phyloP scores from a whole-genome alignment of 169 alveolate species.

The Perkinsus marinus region DNA sequence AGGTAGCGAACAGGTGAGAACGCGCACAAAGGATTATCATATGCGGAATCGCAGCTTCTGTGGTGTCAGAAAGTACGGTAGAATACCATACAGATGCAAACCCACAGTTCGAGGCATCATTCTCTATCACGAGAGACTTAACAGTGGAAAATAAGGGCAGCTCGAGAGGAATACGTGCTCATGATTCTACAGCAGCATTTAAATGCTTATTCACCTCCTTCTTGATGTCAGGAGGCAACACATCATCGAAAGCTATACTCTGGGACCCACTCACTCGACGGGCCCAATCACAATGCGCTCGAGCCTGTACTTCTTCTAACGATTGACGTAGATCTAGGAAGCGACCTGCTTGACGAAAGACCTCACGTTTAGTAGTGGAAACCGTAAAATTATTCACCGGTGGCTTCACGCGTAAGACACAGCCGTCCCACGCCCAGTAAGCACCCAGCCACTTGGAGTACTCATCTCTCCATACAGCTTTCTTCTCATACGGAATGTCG shows the following conservation, averaged over 20 bases:
- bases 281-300: neutral
- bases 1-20: neutral
- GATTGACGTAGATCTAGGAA: neutral
- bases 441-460: neutral
- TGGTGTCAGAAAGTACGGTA: neutral
- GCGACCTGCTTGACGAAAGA: neutral
- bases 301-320: neutral
- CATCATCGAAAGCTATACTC: neutral
- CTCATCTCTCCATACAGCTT: neutral
- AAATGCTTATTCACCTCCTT: neutral
- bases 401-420: neutral
- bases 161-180: neutral
- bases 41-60: neutral
- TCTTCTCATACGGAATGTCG: neutral
- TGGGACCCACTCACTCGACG: neutral
- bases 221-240: neutral
- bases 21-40: neutral
- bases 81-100: neutral
- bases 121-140: neutral
- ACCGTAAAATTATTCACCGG: neutral
- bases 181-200: neutral
- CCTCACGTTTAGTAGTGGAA: neutral
- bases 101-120: neutral
- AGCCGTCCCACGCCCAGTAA: neutral
- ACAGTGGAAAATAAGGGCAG: neutral